Conservation (phyloP, 2,329 filamentous ascomycete genomes). For the Alternaria arbusti region DNA sequence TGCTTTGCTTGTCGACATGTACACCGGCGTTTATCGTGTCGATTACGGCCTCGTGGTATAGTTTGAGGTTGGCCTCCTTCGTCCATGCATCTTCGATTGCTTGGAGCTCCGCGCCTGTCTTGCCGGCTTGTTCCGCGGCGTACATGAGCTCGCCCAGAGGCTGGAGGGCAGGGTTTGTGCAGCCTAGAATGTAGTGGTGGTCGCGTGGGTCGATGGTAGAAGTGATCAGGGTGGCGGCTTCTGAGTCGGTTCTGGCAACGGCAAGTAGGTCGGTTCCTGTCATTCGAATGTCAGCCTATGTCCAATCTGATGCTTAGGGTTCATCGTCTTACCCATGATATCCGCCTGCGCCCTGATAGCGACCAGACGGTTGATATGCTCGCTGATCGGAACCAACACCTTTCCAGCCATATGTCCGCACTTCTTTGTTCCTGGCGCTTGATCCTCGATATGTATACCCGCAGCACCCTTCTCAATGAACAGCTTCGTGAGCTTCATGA, state of each 20-base stretch:
- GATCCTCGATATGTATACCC: conserved; percentile 98
- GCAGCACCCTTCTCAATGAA: conserved; percentile 97
- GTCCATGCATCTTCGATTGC: conserved; percentile 92
- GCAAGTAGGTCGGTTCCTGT: conserved; percentile 82
- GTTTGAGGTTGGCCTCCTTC: conserved; percentile 77
- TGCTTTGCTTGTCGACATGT: conserved; percentile 70
- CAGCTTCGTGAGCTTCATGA: conserved; percentile 99
- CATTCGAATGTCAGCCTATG: neutral
- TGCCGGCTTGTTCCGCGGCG: conserved; percentile 80
- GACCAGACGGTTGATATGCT: conserved; percentile 97
- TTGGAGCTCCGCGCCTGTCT: conserved; percentile 80
- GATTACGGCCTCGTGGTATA: conserved; percentile 88
- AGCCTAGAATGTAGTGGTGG: conserved; percentile 89
- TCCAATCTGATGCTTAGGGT: neutral
- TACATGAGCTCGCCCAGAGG: conserved; percentile 91
- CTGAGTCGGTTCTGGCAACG: conserved; percentile 93
- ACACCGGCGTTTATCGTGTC: conserved; percentile 77
- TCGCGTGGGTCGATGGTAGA: conserved; percentile 95
- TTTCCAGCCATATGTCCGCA: conserved; percentile 99
- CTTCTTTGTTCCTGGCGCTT: conserved; percentile 98
- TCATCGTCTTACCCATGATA: conserved; percentile 77
- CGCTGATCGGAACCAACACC: conserved; percentile 92
- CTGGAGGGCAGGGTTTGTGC: conserved; percentile 83
- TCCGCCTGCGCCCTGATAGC: conserved; percentile 97
- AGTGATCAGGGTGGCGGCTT: conserved; percentile 96